Percentiles rank a stretch among this genome's conserved stretches.
These are phyloP conservation scores for Tylopilus sp. DNA, from an alignment of 768 basidiomycete genomes.

Conservation along the genomic window DNA sequence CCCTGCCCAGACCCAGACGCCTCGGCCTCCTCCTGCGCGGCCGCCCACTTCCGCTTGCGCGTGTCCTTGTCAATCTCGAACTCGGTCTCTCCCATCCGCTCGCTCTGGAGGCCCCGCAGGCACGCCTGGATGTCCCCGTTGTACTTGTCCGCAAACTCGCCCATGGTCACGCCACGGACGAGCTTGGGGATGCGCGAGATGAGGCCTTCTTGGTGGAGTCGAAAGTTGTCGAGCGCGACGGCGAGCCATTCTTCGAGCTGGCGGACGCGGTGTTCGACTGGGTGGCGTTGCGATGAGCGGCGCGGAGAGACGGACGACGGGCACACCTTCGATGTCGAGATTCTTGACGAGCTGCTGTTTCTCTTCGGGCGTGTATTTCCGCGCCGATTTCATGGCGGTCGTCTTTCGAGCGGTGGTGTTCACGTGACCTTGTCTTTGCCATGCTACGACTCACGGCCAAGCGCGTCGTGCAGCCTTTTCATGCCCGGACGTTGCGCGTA, in stretches of 20 bases:
- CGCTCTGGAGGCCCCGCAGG: conserved; percentile 64
- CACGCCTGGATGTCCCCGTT: conserved; percentile 72
- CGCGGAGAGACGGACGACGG: not conserved
- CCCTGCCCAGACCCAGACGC: conserved; percentile 32
- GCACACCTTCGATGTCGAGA: conserved; percentile 73
- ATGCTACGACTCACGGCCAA: conserved; percentile 11
- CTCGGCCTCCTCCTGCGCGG: conserved; percentile 53
- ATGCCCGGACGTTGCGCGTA: conserved; percentile 9
- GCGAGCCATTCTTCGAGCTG: conserved; percentile 75
- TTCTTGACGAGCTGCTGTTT: conserved; percentile 74
- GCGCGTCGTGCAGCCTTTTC: conserved; percentile 15
- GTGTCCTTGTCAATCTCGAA: conserved; percentile 64
- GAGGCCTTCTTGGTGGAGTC: conserved; percentile 69
- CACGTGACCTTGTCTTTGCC: conserved; percentile 19
- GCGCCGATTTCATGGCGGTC: conserved; percentile 23
- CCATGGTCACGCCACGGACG: conserved; percentile 68
- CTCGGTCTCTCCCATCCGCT: conserved; percentile 49
- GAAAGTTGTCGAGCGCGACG: conserved; percentile 71
- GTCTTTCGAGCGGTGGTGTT: not conserved
- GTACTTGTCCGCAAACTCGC: conserved; percentile 76
- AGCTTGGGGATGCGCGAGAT: conserved; percentile 73
- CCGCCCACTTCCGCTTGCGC: conserved; percentile 76
- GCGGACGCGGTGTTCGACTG: conserved; percentile 71
- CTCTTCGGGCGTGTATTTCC: conserved; percentile 59
- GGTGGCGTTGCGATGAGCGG: not conserved